Evolutionary conservation across 768 basidiomycete species (phyloP), one percentile per base, ranked within the genome.

Genomic region (Trametes meyenii): DNA sequence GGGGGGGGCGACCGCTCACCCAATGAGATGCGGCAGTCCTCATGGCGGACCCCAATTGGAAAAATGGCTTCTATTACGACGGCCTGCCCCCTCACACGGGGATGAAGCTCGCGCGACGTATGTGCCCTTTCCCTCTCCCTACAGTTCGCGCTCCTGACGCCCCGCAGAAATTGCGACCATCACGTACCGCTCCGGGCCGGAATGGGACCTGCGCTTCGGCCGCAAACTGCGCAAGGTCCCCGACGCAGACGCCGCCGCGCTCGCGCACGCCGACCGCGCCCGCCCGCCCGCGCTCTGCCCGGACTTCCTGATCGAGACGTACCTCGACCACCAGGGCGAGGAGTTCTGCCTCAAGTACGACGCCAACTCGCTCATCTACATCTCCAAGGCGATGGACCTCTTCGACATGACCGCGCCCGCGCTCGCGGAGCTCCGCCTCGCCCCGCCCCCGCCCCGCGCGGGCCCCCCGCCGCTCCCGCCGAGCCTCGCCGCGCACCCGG

Each of bases 1-100:
- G 54, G 43, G 39, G 17, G 24, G 16, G 35, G 19, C 50, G 38
- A 33, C 29, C 50, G 50, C 17, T 38, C 24, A 23, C 36, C 58
- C 3, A 23, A 23, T 2, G 49, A 36, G 48, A 46, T 26, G n/a
- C 45, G 45, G 55, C 33, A 98, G 97, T 99, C 17, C 84, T 99
- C 55, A 99, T 99, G 97, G 92, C 96, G 1, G 97, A 99, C 75
- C 96, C 96, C 0, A 98, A 98, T 65, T 99, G 97, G 97, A 99
- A 98, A 63, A 88, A 94, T 38, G 97, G 97, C 4, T 98, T 96
- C 75, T 99, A 99, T 73, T 99, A 99, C 72, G 93, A 96, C 61
- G 81, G 83, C 8, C 72, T 96, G n/a, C 97, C 97, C 1, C 97
- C 97, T 0, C 97, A 99, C 72, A 92, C 88, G 1, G 97, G 97